Evolutionary conservation across 257 asterid genomes (phyloP), one percentile per base, ranked within the genome.

Genomic region (Osmanthus fragrans): DNA sequence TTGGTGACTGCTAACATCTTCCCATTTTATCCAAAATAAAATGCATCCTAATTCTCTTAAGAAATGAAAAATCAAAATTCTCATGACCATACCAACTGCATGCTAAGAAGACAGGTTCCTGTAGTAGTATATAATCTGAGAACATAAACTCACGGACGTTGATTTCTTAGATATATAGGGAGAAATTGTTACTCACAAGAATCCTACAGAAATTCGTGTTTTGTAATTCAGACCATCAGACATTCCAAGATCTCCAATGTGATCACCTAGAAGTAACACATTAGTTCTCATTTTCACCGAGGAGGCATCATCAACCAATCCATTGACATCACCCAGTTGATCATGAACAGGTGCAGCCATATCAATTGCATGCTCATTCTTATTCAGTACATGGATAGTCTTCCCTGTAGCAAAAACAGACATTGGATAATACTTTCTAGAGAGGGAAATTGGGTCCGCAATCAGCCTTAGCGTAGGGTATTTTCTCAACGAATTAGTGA

Each of bases 191-290:
- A 90, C 98, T 94, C 84, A 94, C 97, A 94, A 85, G 82, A 92
- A 94, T 80, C 97, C 98, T 47, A 92, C 91, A 63, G 98, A 94
- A 80, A 94, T 94, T 80, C 90, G 85, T 76, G 97, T 87, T 51
- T 85, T 85, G 73, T 88, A 94, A 81, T 89, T 88, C 85, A 94
- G 84, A 81, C 98, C 97, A 75, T 94, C 97, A 45, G 97, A 91
- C 97, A 94, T 94, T 80, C 98, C 96, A 85, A 94, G 87, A 85
- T 94, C 97, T 78, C 98, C 98, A 76, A 92, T 84, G 77, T 92
- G 98, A 83, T 92, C 98, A 74, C 97, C 98, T 45, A 94, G 92
- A 74, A 94, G 97, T 76, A 94, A 86, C 88, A 94, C 97, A 80
- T 92, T 92, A 58, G 96, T 92, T 85, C 97, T 92, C 88, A 74